These are phyloP conservation scores for Trypanosoma mega DNA, from an alignment of 208 protist genomes.

Conservation along the genomic window DNA sequence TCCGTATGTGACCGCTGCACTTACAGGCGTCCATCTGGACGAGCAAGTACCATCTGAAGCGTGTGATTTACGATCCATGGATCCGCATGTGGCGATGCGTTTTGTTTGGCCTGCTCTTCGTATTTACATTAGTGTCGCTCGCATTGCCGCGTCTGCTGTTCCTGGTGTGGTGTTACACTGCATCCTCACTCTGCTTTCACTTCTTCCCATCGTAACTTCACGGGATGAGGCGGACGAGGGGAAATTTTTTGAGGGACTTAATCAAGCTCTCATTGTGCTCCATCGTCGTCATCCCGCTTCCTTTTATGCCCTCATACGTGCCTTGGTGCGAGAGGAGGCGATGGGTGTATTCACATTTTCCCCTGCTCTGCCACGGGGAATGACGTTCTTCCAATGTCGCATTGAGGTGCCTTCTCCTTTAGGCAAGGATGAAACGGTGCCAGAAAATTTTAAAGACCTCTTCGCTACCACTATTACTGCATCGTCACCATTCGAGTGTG, in stretches of 20 bases:
- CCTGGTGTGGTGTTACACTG: slow-evolving; percentile 25
- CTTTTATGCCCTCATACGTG: slow-evolving; percentile 10
- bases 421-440: neutral
- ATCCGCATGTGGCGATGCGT: slow-evolving; percentile 29
- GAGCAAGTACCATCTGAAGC: slow-evolving; percentile 20
- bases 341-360: slow-evolving; percentile 31
- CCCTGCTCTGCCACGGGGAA: neutral
- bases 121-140: slow-evolving; percentile 54
- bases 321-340: slow-evolving; percentile 13
- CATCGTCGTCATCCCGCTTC: slow-evolving; percentile 9
- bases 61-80: slow-evolving; percentile 24
- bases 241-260: slow-evolving; percentile 13
- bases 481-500: slow-evolving; percentile 16
- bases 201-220: neutral
- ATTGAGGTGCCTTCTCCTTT: too few species aligned
- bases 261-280: slow-evolving; percentile 14
- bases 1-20: slow-evolving; percentile 44
- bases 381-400: neutral
- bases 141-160: slow-evolving; percentile 35
- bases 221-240: neutral
- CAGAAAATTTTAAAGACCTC: neutral
- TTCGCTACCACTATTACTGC: slow-evolving; percentile 17
- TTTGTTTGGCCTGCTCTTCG: slow-evolving; percentile 46
- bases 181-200: neutral
- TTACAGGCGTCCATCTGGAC: neutral